Conservation (phyloP, 805 yeast genomes). For the Yarrowia osloensis region DNA sequence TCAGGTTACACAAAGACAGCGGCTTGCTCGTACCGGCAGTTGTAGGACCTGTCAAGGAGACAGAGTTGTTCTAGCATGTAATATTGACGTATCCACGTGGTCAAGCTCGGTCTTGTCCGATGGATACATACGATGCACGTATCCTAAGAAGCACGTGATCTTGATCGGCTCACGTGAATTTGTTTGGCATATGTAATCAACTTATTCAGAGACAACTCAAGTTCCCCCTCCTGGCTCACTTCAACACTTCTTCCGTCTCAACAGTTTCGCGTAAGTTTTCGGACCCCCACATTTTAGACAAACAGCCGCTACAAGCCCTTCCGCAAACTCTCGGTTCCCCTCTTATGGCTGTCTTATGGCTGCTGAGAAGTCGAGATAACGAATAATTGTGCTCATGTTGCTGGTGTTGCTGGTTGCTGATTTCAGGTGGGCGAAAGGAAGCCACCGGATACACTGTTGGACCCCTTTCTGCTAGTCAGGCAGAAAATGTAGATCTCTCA, state of each 20-base stretch:
- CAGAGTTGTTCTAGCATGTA: neutral
- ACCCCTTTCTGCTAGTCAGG: neutral
- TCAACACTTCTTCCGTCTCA: too few relatives aligned
- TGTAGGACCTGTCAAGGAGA: neutral
- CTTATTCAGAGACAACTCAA: too few relatives aligned
- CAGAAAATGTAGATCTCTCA: neutral
- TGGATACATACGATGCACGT: too few relatives aligned
- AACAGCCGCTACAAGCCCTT: neutral
- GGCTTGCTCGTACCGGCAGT: too few relatives aligned
- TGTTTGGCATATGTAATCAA: too few relatives aligned
- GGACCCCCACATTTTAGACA: constrained; percentile 5
- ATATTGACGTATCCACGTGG: too few relatives aligned
- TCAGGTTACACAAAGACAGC: too few relatives aligned
- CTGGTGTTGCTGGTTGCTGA: neutral
- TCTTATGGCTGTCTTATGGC: neutral
- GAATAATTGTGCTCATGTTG: neutral
- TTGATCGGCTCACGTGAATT: too few relatives aligned
- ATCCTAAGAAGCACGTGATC: too few relatives aligned
- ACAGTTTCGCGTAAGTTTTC: neutral
- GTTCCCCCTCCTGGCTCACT: too few relatives aligned
- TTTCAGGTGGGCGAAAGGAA: neutral
- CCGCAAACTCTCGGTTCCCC: neutral
- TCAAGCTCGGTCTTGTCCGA: too few relatives aligned
- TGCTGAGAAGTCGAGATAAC: neutral
- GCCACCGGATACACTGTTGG: too few relatives aligned